Evolutionary conservation across 768 basidiomycete genomes (phyloP).

Genomic region (Phlebiopsis gigantea): DNA sequence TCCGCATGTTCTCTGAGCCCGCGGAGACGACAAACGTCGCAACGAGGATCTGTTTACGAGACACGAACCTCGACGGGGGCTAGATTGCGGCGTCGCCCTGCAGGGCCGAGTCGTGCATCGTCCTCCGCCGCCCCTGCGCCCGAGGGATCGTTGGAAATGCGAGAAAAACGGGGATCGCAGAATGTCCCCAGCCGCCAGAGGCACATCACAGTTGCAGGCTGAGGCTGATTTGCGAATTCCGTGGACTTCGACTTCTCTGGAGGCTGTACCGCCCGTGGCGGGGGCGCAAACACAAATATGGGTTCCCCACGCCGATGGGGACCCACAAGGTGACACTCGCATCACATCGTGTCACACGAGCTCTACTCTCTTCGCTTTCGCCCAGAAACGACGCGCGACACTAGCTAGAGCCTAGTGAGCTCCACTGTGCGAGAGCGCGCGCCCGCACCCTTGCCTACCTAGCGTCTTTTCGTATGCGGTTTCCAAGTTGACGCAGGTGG

Average conservation of each 20-base stretch:
- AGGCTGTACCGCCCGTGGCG: neutral
- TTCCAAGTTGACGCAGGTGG: neutral
- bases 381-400: neutral
- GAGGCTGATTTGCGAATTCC: slow-evolving; percentile 1
- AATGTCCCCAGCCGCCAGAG: neutral
- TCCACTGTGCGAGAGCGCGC: neutral
- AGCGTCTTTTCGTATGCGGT: neutral
- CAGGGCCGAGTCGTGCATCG: neutral
- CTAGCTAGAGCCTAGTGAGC: neutral
- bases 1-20: neutral
- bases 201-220: neutral
- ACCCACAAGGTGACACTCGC: slow-evolving; percentile 6
- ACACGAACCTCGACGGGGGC: neutral
- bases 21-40: neutral
- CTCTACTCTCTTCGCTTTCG: no score
- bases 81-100: neutral
- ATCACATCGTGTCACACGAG: neutral
- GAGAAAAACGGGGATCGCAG: no score
- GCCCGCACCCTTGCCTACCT: no score
- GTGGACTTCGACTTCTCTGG: slow-evolving; percentile 2
- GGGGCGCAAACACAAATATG: neutral
- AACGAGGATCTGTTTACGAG: neutral
- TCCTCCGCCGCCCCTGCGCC: neutral
- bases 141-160: no score
- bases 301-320: neutral